Conservation (phyloP, 2,329 filamentous ascomycete genomes). For the Pleurostoma richardsiae region DNA sequence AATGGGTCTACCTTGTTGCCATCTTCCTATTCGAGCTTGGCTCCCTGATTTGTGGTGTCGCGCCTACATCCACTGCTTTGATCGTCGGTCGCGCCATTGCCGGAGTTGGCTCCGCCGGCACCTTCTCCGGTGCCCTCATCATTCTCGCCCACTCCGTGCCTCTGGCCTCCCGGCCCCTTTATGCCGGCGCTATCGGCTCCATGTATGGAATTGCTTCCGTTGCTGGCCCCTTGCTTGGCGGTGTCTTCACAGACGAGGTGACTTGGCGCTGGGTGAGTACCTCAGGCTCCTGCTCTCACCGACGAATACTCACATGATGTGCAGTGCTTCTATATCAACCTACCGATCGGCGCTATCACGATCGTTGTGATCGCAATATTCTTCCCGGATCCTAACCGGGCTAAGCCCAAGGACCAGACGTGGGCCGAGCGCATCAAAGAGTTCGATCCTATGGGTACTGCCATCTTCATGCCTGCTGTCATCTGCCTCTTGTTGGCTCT, state of each 20-base stretch:
- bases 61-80: constrained; percentile 19
- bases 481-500: constrained; percentile 42
- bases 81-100: constrained; percentile 22
- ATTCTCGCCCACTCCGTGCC: constrained; percentile 28
- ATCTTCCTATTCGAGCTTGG: constrained; percentile 34
- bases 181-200: constrained; percentile 29
- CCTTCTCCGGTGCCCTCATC: constrained; percentile 33
- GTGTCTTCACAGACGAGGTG: constrained; percentile 40
- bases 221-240: constrained; percentile 44
- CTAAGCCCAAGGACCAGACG: constrained; percentile 3
- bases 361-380: constrained; percentile 18
- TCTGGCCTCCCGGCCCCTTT: constrained; percentile 16
- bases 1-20: constrained; percentile 26
- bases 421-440: constrained; percentile 12
- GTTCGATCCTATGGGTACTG: constrained; percentile 19
- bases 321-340: constrained; percentile 30
- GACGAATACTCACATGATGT: too few species aligned
- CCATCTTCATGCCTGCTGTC: constrained; percentile 23
- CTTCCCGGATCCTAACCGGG: constrained; percentile 15
- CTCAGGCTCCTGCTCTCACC: too few species aligned
- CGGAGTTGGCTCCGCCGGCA: constrained; percentile 29
- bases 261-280: constrained; percentile 4
- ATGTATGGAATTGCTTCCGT: constrained; percentile 41
- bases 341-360: constrained; percentile 25
- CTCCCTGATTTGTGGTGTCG: constrained; percentile 27